phyloP scores from a whole-genome alignment of 2,329 filamentous ascomycete species.

The Aspergillus eucalypticola region DNA sequence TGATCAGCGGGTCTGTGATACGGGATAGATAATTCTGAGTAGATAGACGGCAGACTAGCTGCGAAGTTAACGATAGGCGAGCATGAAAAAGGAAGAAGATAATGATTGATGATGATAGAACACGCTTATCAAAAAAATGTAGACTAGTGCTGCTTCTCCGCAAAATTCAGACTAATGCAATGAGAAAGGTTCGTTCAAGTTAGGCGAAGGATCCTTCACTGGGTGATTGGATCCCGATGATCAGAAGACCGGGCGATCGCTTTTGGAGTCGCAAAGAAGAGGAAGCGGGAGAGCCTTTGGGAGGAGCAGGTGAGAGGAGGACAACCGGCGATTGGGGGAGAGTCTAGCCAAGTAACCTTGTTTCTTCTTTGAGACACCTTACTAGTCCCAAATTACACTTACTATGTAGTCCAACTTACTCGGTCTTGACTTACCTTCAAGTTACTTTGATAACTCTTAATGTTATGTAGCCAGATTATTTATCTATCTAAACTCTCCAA shows the following conservation, averaged over 20 bases:
- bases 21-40: not conserved
- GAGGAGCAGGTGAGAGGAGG: not conserved
- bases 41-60: not conserved
- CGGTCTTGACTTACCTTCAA: not conserved
- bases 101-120: too few species aligned
- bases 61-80: not conserved
- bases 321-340: not conserved
- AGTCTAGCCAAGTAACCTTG: too few species aligned
- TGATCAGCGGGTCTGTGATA: constrained; percentile 10
- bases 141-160: not conserved
- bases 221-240: not conserved
- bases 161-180: not conserved
- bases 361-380: too few species aligned
- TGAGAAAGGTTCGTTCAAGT: not conserved
- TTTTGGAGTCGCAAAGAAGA: not conserved
- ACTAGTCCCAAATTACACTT: too few species aligned
- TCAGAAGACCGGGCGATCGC: not conserved
- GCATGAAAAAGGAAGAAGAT: not conserved
- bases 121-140: not conserved
- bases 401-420: too few species aligned
- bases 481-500: too few species aligned
- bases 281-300: not conserved
- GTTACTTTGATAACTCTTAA: not conserved
- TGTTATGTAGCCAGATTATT: too few species aligned
- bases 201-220: not conserved